phyloP scores from a whole-genome alignment of 495 filamentous ascomycete species.

The Acidiella bohemica region DNA sequence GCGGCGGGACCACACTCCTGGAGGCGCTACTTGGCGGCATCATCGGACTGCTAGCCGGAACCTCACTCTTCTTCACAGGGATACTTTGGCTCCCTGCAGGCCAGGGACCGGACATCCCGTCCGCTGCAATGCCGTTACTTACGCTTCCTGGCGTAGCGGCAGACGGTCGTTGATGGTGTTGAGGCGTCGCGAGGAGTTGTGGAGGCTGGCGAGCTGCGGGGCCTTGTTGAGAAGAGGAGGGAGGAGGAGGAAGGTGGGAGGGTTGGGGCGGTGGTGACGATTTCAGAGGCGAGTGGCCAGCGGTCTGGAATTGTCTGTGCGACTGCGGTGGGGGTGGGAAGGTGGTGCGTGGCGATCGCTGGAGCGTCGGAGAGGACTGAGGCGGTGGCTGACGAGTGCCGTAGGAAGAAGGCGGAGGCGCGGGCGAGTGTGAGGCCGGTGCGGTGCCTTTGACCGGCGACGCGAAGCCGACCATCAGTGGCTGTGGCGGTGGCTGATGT shows the following conservation, averaged over 20 bases:
- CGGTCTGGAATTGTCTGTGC: neutral
- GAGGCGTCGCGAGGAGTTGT: neutral
- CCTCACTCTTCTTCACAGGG: conserved; percentile 16
- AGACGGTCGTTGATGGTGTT: conserved; percentile 5
- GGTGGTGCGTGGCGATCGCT: neutral
- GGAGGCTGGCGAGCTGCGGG: neutral
- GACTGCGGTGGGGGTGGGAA: neutral
- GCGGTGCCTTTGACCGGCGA: conserved; percentile 2
- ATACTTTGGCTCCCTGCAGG: conserved; percentile 13
- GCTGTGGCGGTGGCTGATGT: conserved; percentile 1
- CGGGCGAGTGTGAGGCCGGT: conserved; percentile 1
- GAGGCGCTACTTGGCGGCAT: too few species aligned
- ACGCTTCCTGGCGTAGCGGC: neutral
- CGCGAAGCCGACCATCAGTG: conserved; percentile 7
- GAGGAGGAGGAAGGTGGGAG: neutral
- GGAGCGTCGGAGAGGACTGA: neutral
- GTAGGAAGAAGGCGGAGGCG: neutral
- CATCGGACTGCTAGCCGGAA: too few species aligned
- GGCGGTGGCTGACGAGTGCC: neutral
- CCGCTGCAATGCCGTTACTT: conserved; percentile 11
- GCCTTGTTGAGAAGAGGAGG: neutral
- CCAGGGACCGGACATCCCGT: conserved; percentile 19
- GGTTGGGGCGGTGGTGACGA: neutral
- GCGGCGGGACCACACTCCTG: neutral
- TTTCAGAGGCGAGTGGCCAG: neutral